Percentiles rank a stretch among this genome's conserved stretches.
Conservation (phyloP, 2,329 filamentous ascomycete genomes). For the Hymenoscyphus infarciens region DNA sequence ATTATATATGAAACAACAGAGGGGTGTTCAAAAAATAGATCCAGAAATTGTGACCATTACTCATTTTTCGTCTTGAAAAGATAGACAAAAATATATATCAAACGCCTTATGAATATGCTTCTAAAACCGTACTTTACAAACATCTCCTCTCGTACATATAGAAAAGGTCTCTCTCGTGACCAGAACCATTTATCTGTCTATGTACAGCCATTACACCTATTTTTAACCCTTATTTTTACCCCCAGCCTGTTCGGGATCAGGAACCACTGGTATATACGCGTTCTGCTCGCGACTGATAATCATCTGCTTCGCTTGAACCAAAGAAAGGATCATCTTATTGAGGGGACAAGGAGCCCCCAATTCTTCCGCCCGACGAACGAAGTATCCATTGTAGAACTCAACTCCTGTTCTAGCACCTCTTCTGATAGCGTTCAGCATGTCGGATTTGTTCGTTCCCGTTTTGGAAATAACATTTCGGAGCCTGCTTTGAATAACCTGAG, state of each 20-base stretch:
- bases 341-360: constrained; percentile 68
- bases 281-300: constrained; percentile 28
- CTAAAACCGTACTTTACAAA: too few species aligned
- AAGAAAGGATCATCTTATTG: constrained; percentile 68
- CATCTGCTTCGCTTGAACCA: constrained; percentile 67
- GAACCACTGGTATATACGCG: constrained; percentile 30
- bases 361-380: constrained; percentile 68
- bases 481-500: constrained; percentile 53
- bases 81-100: too few species aligned
- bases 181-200: background rate
- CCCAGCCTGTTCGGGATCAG: background rate
- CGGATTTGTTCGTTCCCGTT: constrained; percentile 50
- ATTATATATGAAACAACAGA: too few species aligned
- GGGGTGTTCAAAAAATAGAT: too few species aligned
- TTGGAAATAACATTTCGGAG: constrained; percentile 37
- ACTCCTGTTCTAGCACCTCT: constrained; percentile 67
- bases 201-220: background rate
- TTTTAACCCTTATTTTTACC: background rate
- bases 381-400: constrained; percentile 84
- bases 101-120: too few species aligned
- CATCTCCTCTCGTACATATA: too few species aligned
- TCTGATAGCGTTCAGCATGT: constrained; percentile 64
- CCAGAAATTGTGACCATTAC: too few species aligned
- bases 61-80: too few species aligned
- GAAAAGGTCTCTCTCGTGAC: too few species aligned